phyloP scores from a whole-genome alignment of 768 basidiomycete genomes.

The Sistotremastrum niveocremeum region DNA sequence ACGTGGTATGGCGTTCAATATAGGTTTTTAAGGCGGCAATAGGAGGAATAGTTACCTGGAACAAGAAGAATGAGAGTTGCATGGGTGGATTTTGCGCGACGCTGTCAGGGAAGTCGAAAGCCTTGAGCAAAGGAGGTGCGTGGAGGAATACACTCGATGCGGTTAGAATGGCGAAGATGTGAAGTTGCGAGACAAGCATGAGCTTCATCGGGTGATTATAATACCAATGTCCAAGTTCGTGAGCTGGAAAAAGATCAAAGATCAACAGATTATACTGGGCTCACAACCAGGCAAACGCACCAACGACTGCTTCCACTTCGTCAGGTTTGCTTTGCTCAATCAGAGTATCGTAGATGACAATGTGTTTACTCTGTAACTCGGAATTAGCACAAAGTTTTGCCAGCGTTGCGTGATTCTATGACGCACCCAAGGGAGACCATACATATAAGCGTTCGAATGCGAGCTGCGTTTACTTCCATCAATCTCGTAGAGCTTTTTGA shows the following conservation, averaged over 20 bases:
- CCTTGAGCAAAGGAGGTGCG: slow-evolving; percentile 60
- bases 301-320: slow-evolving; percentile 94
- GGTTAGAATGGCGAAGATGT: slow-evolving; percentile 76
- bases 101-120: slow-evolving; percentile 64
- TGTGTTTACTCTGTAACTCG: slow-evolving; percentile 62
- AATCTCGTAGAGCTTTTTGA: slow-evolving; percentile 92
- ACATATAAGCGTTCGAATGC: slow-evolving; percentile 98
- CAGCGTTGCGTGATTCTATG: background rate
- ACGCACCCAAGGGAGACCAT: slow-evolving; percentile 82
- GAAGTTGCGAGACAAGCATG: slow-evolving; percentile 72
- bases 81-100: slow-evolving; percentile 62
- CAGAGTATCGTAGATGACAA: slow-evolving; percentile 94
- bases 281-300: slow-evolving; percentile 14
- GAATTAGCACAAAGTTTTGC: slow-evolving; percentile 8
- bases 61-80: slow-evolving; percentile 75
- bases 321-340: slow-evolving; percentile 83
- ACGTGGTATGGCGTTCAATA: background rate
- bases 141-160: slow-evolving; percentile 85
- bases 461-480: slow-evolving; percentile 93
- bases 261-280: background rate
- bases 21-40: background rate
- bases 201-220: slow-evolving; percentile 84
- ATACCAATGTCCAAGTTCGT: slow-evolving; percentile 97
- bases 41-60: slow-evolving; percentile 39
- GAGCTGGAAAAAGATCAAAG: slow-evolving; percentile 33